Conservation (phyloP, 2,329 filamentous ascomycete species). For the Diaporthe citriasiana region DNA sequence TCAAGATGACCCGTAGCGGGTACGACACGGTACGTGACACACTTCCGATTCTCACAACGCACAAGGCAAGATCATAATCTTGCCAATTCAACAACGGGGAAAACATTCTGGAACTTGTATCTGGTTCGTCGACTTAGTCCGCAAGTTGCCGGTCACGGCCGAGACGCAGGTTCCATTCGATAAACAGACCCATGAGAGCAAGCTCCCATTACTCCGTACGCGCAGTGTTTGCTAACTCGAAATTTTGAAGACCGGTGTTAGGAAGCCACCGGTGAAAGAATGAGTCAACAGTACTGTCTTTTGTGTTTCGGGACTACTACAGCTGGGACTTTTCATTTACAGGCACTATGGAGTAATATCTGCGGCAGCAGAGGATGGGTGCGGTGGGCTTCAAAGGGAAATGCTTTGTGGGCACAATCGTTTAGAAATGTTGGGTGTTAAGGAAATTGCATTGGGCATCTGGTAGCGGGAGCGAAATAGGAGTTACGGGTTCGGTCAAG, state of each 20-base stretch:
- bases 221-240: background rate
- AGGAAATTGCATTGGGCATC: background rate
- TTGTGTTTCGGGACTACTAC: background rate
- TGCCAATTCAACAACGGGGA: background rate
- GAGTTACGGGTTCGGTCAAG: background rate
- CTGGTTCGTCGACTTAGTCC: background rate
- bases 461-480: slow-evolving; percentile 15
- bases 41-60: background rate
- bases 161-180: no score
- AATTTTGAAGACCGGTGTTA: background rate
- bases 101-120: background rate
- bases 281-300: background rate
- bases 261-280: slow-evolving; percentile 19
- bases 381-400: background rate
- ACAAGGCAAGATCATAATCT: background rate
- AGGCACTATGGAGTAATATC: slow-evolving; percentile 9
- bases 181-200: background rate
- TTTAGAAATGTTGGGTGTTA: slow-evolving; percentile 6
- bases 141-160: background rate
- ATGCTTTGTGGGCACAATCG: background rate
- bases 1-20: slow-evolving; percentile 31
- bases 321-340: background rate
- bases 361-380: background rate
- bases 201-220: background rate
- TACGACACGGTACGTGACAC: slow-evolving; percentile 26